Evolutionary conservation across 169 alveolate species (phyloP).

Genomic region (Eimeria maxima): DNA sequence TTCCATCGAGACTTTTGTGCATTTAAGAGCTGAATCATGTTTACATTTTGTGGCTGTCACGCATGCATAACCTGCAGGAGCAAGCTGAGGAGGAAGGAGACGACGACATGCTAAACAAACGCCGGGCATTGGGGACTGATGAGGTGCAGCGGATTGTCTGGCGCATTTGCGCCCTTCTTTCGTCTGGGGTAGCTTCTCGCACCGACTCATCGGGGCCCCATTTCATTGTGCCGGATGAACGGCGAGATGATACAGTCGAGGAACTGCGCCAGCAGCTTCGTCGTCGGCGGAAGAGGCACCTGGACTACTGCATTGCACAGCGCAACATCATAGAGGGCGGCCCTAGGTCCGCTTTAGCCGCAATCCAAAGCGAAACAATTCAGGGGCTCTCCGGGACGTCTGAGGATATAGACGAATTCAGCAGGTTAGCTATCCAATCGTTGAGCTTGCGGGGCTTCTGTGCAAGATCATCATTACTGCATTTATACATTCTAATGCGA

Average conservation of each 20-base stretch:
- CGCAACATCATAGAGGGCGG: background rate
- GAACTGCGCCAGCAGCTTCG: conserved; percentile 68
- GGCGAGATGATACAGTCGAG: conserved; percentile 3
- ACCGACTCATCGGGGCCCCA: background rate
- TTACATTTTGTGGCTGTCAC: background rate
- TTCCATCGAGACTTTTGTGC: background rate
- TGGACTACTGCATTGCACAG: conserved; percentile 48
- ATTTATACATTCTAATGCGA: background rate
- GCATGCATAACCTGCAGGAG: conserved; percentile 1
- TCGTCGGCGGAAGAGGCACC: conserved; percentile 37
- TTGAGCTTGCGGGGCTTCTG: background rate
- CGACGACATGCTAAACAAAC: background rate
- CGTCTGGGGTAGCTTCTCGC: background rate
- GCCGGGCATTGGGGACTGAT: conserved; percentile 18
- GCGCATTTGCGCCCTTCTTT: conserved; percentile 46
- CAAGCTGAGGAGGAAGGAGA: conserved; percentile 50
- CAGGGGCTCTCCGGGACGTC: conserved; percentile 40
- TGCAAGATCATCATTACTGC: background rate
- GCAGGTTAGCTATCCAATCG: conserved; percentile 29
- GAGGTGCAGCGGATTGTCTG: conserved; percentile 63
- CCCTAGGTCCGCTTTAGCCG: conserved; percentile 25
- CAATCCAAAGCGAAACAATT: conserved; percentile 20
- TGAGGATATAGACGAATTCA: background rate
- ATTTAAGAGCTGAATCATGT: background rate
- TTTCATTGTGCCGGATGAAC: conserved; percentile 16